Evolutionary conservation across 163 green algal genomes (phyloP), one percentile per base, ranked within the genome.

Genomic region (Coccomyxa subellipsoidea): DNA sequence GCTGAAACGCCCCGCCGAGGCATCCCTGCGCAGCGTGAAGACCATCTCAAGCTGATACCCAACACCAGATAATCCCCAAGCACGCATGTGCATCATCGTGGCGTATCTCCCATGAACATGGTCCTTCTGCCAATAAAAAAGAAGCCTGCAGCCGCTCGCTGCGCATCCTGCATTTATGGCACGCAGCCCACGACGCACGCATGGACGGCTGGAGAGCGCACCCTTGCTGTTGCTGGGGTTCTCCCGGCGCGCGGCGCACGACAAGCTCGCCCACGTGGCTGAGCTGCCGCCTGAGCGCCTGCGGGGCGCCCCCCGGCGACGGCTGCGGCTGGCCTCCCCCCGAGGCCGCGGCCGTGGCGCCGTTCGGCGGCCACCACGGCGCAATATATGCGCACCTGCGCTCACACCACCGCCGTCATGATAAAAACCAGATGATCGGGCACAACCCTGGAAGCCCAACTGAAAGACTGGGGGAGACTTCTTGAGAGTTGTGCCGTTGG

Each of bases 361-460:
- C 34, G 25, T n/a, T 29, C 1, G 75, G 54, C 38, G 78, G 59
- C 82, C 66, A 76, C 91, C 91, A 94, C 25, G 91, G 93, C 0
- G 89, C 84, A 23, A 95, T 54, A 79, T 92, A 85, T 18, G 86
- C 84, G 3, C 87, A 76, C 4, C 85, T 70, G 38, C n/a, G n/a
- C n/a, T n/a, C n/a, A n/a, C n/a, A n/a, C n/a, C n/a, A n/a, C n/a
- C n/a, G n/a, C n/a, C n/a, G n/a, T n/a, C n/a, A n/a, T n/a, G n/a
- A n/a, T n/a, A n/a, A n/a, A n/a, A n/a, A n/a, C n/a, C n/a, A n/a
- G n/a, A n/a, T n/a, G n/a, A n/a, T n/a, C n/a, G n/a, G n/a, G n/a
- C n/a, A n/a, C n/a, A n/a, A n/a, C n/a, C n/a, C n/a, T n/a, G n/a
- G n/a, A n/a, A n/a, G n/a, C n/a, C n/a, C n/a, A n/a, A n/a, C n/a